Conservation (phyloP, 108 stramenopile genomes). For the Nitzschia palea region DNA sequence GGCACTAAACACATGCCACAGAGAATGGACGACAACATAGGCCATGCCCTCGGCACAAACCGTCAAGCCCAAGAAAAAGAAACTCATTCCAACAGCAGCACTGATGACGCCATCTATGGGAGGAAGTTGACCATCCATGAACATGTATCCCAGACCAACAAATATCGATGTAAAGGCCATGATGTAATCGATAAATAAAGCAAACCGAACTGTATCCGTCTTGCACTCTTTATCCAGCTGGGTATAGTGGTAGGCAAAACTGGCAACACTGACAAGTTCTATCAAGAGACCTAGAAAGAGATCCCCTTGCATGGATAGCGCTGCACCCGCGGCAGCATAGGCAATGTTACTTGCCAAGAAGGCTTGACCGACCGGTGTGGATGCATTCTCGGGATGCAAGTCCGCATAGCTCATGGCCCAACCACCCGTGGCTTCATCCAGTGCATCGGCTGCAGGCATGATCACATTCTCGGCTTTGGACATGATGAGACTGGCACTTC, state of each 20-base stretch:
- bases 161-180: constrained; percentile 54
- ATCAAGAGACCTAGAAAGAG: constrained; percentile 60
- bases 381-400: constrained; percentile 59
- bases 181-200: constrained; percentile 74
- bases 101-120: constrained; percentile 47
- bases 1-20: constrained; percentile 81
- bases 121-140: constrained; percentile 18
- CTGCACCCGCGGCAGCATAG: constrained; percentile 64
- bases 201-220: constrained; percentile 55
- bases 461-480: neutral
- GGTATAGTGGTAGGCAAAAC: constrained; percentile 76
- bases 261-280: constrained; percentile 67
- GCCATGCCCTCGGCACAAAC: constrained; percentile 62
- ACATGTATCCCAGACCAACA: constrained; percentile 18
- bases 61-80: constrained; percentile 58
- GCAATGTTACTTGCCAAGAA: constrained; percentile 82
- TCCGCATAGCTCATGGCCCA: constrained; percentile 82
- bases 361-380: constrained; percentile 53
- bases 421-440: constrained; percentile 68
- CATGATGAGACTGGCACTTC: neutral
- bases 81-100: constrained; percentile 46
- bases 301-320: constrained; percentile 53
- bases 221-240: constrained; percentile 52
- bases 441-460: constrained; percentile 47
- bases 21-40: constrained; percentile 67